Base-by-base conservation (phyloP, 2,329 filamentous ascomycete species). In the Xylariales sp. region DNA sequence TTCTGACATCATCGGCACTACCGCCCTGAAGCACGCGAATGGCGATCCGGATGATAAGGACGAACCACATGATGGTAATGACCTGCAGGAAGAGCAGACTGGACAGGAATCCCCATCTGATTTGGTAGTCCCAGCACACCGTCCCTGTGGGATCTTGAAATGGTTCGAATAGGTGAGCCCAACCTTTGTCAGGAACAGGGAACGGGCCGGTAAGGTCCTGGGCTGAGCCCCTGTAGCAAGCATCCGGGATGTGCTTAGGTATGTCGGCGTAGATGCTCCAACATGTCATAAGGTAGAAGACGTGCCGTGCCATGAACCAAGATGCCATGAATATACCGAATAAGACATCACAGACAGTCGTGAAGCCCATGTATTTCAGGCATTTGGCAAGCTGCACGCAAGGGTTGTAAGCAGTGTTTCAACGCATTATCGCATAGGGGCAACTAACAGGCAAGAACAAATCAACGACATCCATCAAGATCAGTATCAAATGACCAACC, bases 381-480 rank as follows among this genome's bases (percentile, higher is more conserved):
- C 90, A 87, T 65, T 98, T 98, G 52, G 93, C 93, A 21, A 82
- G 70, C 88, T 94, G 46, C 9, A 19, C 7, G n/a, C n/a, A n/a
- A n/a, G 5, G n/a, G 10, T 5, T n/a, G 22, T 12, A 7, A 11
- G 32, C 14, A 14, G 15, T 24, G 24, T 11, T 6, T 32, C 31
- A 20, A 34, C 16, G 29, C n/a, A n/a, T n/a, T n/a, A n/a, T n/a
- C n/a, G n/a, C n/a, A 12, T 5, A 5, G n/a, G 4, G 32, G 39
- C 22, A 11, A 62, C 84, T 61, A 71, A 95, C 88, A 32, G 91
- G 86, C 29, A 98, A 74, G 46, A 95, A 75, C 38, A 95, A 74
- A 58, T 97, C 93, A 34, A 94, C 88, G 39, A 95, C 74, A 57
- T 98, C 93, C 89, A 97, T 96, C 50, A 95, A 75, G 40, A 88